Conservation (phyloP, 2,329 filamentous ascomycete genomes). For the Knufia fluminis region DNA sequence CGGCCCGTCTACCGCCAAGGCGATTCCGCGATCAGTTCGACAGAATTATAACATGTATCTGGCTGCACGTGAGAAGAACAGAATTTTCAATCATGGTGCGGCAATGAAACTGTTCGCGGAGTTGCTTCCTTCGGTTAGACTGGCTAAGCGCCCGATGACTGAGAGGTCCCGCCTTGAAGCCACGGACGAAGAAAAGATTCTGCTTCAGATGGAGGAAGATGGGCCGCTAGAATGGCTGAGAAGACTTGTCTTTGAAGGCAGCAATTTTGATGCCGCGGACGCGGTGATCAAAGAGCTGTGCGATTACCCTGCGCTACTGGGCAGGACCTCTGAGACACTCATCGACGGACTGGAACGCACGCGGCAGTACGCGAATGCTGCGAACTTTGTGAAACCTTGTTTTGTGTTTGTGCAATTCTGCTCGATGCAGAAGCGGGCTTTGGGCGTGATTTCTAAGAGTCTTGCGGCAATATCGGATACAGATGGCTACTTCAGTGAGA, state of each 20-base stretch:
- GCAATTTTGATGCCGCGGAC: constrained; percentile 44
- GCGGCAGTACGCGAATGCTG: constrained; percentile 31
- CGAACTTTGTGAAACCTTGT: constrained; percentile 51
- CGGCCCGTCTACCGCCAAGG: constrained; percentile 11
- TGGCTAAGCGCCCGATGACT: constrained; percentile 21
- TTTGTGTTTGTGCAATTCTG: constrained; percentile 43
- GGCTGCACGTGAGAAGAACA: constrained; percentile 37
- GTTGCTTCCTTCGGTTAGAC: constrained; percentile 28
- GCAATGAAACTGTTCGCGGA: constrained; percentile 35
- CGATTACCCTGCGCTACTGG: constrained; percentile 37
- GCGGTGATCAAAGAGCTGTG: constrained; percentile 52
- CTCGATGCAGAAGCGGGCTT: constrained; percentile 29
- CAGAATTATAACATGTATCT: constrained; percentile 38
- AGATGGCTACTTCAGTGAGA: constrained; percentile 38
- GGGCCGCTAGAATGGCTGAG: constrained; percentile 35
- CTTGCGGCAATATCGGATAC: constrained; percentile 42
- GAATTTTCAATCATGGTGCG: constrained; percentile 35
- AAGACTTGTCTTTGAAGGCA: constrained; percentile 56
- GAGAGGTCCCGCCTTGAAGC: constrained; percentile 33
- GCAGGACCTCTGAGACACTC: constrained; percentile 43
- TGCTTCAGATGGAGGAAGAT: constrained; percentile 9
- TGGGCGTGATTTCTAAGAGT: constrained; percentile 32
- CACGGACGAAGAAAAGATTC: constrained; percentile 31
- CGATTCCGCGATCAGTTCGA: constrained; percentile 11
- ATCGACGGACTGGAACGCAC: constrained; percentile 42